A percentile compares a stretch with the other conserved stretches of the same genome.
Evolutionary conservation across 345 rosid genomes (phyloP).

Genomic region (Eucalyptus pumila): DNA sequence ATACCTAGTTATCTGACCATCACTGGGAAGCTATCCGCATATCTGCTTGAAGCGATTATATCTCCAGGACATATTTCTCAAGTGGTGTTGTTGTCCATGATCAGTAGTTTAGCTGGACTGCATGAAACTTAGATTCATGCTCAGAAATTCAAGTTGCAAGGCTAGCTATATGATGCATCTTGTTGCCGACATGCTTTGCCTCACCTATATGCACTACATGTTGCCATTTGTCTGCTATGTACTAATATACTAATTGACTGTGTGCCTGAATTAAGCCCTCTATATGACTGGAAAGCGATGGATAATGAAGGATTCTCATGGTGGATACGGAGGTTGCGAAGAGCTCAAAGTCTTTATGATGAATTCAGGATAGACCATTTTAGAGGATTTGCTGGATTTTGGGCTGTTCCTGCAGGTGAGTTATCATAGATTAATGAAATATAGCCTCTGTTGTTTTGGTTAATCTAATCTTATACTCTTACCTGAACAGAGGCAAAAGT

Average conservation of each 20-base stretch:
- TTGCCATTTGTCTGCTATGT: not conserved
- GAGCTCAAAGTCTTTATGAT: slow-evolving; percentile 68
- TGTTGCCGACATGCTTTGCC: not conserved
- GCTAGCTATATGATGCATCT: not conserved
- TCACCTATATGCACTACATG: not conserved
- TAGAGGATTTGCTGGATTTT: slow-evolving; percentile 95
- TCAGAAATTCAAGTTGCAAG: not conserved
- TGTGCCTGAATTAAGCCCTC: slow-evolving; percentile 45
- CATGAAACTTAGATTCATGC: not conserved
- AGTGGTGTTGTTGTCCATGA: not conserved
- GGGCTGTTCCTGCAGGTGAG: slow-evolving; percentile 94
- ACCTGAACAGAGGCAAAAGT: slow-evolving; percentile 67
- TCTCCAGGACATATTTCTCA: not conserved
- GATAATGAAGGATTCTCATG: slow-evolving; percentile 75
- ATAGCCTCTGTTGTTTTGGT: not conserved
- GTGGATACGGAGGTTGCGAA: slow-evolving; percentile 73
- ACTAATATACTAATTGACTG: not conserved
- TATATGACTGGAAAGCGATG: slow-evolving; percentile 93
- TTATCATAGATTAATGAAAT: not conserved
- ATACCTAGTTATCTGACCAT: not conserved
- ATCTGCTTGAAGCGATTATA: not conserved
- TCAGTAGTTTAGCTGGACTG: not conserved
- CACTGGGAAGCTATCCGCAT: not conserved
- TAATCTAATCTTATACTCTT: not conserved
- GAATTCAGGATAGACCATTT: slow-evolving; percentile 96